Conservation (phyloP, 2,329 filamentous ascomycete species). For the Trichoderma atroviride region DNA sequence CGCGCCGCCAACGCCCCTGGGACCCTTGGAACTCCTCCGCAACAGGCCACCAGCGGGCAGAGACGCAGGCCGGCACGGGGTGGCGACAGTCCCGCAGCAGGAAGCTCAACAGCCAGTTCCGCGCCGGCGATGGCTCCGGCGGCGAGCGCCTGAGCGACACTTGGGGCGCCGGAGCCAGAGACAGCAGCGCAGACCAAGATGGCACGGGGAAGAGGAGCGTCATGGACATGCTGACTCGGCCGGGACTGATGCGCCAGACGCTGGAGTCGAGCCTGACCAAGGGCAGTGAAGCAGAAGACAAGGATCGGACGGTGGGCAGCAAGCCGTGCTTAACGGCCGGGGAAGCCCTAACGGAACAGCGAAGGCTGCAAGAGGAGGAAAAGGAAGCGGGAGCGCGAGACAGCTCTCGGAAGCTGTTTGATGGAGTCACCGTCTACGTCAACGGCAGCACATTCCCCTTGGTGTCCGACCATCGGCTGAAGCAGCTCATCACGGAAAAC, state of each 20-base stretch:
- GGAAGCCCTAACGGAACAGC: slow-evolving; percentile 31
- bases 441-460: slow-evolving; percentile 83
- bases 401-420: slow-evolving; percentile 58
- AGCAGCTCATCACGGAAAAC: slow-evolving; percentile 73
- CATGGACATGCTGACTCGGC: slow-evolving; percentile 55
- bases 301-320: not conserved
- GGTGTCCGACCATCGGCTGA: slow-evolving; percentile 84
- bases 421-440: slow-evolving; percentile 75
- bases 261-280: not conserved
- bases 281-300: not conserved
- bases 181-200: slow-evolving; percentile 34
- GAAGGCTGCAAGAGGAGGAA: slow-evolving; percentile 49
- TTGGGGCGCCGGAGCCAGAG: slow-evolving; percentile 63
- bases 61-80: slow-evolving; percentile 62
- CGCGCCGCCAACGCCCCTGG: slow-evolving; percentile 48
- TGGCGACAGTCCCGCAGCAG: slow-evolving; percentile 72
- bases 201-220: slow-evolving; percentile 49
- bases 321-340: slow-evolving; percentile 6
- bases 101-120: slow-evolving; percentile 73
- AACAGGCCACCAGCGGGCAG: slow-evolving; percentile 77
- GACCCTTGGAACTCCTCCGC: slow-evolving; percentile 74
- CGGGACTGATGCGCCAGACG: slow-evolving; percentile 36
- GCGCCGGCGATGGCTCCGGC: slow-evolving; percentile 53
- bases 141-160: slow-evolving; percentile 65
- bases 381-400: slow-evolving; percentile 48